Base-by-base conservation (phyloP, 169 alveolate species). In the Perkinsus chesapeaki region DNA sequence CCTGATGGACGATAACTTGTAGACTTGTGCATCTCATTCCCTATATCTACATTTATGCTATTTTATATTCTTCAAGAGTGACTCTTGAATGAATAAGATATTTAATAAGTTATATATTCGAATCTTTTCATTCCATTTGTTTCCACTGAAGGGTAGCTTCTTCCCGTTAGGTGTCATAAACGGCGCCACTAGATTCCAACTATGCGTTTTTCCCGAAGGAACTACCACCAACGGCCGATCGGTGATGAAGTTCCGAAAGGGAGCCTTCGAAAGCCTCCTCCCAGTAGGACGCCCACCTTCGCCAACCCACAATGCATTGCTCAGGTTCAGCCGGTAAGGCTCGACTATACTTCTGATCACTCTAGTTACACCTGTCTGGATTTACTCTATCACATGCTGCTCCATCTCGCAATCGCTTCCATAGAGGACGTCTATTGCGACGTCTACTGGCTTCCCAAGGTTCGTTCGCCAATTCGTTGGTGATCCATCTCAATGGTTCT, bases 121-220 rank as follows among this genome's bases (percentile, higher is more conserved):
- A n/a, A n/a, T n/a, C n/a, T 60, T 20, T 34, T 0, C 12, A 16
- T 16, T 16, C 82, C 31, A 60, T 60, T 7, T 10, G 27, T 60
- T 27, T 34, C 27, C 12, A 20, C 82, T 43, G 60, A 43, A 16
- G 16, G 5, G 82, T 20, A 3, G 31, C 3, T 34, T 1, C 82
- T 60, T 7, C 82, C 82, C n/a, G n/a, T n/a, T 60, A 60, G 82
- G 82, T 34, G 82, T 60, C 82, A 60, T 60, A 9, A 60, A 9
- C 82, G 82, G 91, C 92, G 1, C 92, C 93, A 39, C 93, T 60
- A 91, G 92, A 37, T 16, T 93, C 36, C 94, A 96, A 31, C 92
- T 96, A 27, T 93, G 93, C n/a, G 43, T 96, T 0, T 96, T 97
- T 91, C 97, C 98, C 19, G 98, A 97, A 94, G 98, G 98, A 43